Evolutionary conservation across 164 flowering plant species (phyloP).

Genomic region (Nelumbo lutea): DNA sequence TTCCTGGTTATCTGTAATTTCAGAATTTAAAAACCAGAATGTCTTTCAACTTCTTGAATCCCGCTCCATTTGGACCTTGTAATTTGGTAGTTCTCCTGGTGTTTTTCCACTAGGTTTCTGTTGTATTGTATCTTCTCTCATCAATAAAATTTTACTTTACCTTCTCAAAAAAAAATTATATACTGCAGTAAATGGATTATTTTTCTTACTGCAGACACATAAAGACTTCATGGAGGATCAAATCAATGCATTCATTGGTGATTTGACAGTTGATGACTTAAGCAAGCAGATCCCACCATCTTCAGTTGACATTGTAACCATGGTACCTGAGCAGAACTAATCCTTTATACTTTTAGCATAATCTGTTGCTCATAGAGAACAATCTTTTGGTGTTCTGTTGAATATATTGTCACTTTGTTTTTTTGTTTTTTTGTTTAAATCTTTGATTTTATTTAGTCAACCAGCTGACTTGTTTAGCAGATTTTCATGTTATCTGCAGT

Average conservation of each 20-base stretch:
- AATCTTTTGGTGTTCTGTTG: not conserved
- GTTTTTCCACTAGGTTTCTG: no score
- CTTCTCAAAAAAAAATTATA: not conserved
- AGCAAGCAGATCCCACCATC: constrained; percentile 52
- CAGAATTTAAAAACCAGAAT: no score
- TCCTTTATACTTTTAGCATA: constrained; percentile 4
- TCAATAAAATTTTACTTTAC: no score
- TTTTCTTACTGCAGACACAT: constrained; percentile 54
- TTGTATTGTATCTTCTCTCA: no score
- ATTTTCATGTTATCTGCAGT: constrained; percentile 96
- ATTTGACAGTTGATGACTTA: constrained; percentile 75
- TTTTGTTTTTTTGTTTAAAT: constrained; percentile 1
- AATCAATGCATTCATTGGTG: constrained; percentile 82
- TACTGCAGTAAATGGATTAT: not conserved
- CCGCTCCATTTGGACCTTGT: no score
- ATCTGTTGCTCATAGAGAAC: not conserved
- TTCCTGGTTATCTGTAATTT: no score
- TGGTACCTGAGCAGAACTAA: constrained; percentile 48
- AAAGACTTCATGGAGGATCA: constrained; percentile 54
- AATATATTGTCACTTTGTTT: constrained; percentile 4
- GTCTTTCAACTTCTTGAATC: no score
- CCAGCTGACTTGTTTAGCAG: constrained; percentile 65
- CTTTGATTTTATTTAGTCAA: constrained; percentile 8
- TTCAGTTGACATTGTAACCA: constrained; percentile 86
- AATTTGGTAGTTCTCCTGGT: no score